Conservation (phyloP, 176 grass and related monocot genomes). For the Oropetium thomaeum region DNA sequence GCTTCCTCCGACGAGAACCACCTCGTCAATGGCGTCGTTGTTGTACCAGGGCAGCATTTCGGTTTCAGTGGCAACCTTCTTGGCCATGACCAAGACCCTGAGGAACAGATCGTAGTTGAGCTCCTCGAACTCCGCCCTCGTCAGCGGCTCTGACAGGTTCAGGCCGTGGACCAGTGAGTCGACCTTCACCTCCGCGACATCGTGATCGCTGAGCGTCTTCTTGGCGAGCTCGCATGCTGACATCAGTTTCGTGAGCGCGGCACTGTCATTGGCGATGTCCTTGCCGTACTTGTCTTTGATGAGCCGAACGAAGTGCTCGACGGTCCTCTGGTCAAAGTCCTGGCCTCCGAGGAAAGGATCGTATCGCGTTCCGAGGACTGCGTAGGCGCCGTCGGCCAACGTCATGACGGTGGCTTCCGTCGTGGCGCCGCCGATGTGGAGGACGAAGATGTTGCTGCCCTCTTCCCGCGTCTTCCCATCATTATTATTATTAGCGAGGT, state of each 20-base stretch:
- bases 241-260: not conserved
- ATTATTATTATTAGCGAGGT: not conserved
- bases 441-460: not conserved
- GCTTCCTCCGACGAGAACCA: not conserved
- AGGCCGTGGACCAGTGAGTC: not conserved
- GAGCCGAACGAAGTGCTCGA: not conserved
- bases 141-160: not conserved
- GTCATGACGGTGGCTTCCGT: not conserved
- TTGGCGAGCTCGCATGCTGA: not conserved
- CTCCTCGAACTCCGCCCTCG: not conserved
- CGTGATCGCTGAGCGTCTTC: not conserved
- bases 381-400: not conserved
- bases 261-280: not conserved
- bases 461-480: not conserved
- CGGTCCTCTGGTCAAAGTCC: not conserved
- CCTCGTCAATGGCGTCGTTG: not conserved
- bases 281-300: not conserved
- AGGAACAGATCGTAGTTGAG: not conserved
- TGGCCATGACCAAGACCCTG: not conserved
- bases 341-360: not conserved
- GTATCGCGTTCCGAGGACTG: not conserved
- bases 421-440: slow-evolving; percentile 2
- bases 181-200: not conserved
- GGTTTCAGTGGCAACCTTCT: not conserved
- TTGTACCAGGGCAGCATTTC: not conserved